Evolutionary conservation across 176 grass and related monocot species (phyloP), one percentile per base, ranked within the genome.

Genomic region (Saccharum spontaneum): DNA sequence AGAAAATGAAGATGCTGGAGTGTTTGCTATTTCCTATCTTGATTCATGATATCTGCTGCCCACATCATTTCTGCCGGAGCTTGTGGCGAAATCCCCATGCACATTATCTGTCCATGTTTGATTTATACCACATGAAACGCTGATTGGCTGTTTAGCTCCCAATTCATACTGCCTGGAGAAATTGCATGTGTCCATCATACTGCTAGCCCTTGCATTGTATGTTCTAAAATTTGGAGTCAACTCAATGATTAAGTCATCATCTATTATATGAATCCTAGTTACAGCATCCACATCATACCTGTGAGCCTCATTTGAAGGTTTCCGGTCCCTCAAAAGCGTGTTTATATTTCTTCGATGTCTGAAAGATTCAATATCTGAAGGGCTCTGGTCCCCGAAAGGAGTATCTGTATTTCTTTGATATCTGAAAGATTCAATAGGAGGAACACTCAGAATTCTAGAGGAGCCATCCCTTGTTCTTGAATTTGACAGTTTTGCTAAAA

Each of bases 371-470:
- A 79, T 84, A 60, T 43, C 44, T 67, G 84, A 73, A 67, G 60
- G 59, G 80, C n/a, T 90, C 68, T 57, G 74, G 30, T 62, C 22
- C 60, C 82, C 92, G 10, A 48, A 87, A 36, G 81, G 73, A 87
- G 67, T 77, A n/a, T 77, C 77, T 34, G 77, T 40, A 67, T 85
- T 84, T 67, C 83, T 86, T 81, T 90, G 64, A 52, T 94, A 92
- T 59, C 77, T 92, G 84, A 88, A 93, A 82, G 77, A 90, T 40
- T 98, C 91, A 68, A 91, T 82, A 17, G 91, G 72, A 57, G 93
- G 89, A 80, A 83, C 86, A 83, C 84, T 86, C 67, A 11, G 26
- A 83, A 78, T 94, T 28, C 82, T 84, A 39, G 81, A 87, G 52
- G 87, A 48, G 54, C 68, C 70, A 82, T 77, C 60, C 61, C 82